Evolutionary conservation across 2,329 filamentous ascomycete genomes (phyloP).

Genomic region (Clathrospora elynae): DNA sequence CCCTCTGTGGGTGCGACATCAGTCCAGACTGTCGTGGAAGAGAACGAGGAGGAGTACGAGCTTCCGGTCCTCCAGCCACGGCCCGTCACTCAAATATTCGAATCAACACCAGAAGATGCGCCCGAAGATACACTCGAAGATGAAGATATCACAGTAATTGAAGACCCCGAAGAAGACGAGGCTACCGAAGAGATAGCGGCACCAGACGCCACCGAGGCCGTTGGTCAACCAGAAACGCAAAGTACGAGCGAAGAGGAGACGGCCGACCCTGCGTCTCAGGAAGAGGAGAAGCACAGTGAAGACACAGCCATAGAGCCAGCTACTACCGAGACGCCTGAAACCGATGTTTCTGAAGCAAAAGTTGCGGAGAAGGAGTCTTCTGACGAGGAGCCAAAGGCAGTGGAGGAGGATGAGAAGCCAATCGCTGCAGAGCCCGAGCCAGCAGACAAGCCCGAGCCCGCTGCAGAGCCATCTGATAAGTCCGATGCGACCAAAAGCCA

Average conservation of each 20-base stretch:
- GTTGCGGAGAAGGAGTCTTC: constrained; percentile 5
- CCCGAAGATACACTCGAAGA: no score
- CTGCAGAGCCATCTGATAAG: constrained; percentile 13
- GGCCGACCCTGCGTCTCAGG: constrained; percentile 15
- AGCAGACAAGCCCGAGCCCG: constrained; percentile 18
- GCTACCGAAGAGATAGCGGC: constrained; percentile 26
- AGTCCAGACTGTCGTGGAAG: constrained; percentile 81
- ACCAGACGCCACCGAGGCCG: constrained; percentile 13
- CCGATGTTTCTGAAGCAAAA: constrained; percentile 3
- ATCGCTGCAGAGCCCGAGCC: constrained; percentile 17
- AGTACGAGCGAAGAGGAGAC: constrained; percentile 22
- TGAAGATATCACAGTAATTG: constrained; percentile 19
- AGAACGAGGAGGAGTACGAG: constrained; percentile 73
- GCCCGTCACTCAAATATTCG: constrained; percentile 26
- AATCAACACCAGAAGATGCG: constrained; percentile 18
- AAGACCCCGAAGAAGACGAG: constrained; percentile 25
- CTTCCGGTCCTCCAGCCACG: constrained; percentile 16
- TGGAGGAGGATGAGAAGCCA: constrained; percentile 5
- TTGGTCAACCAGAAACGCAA: constrained; percentile 26
- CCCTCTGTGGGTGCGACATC: constrained; percentile 74
- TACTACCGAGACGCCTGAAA: constrained; percentile 4
- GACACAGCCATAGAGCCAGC: constrained; percentile 11
- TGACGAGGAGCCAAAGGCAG: constrained; percentile 6
- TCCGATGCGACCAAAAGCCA: constrained; percentile 12
- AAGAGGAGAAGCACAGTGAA: constrained; percentile 14